Evolutionary conservation across 192 early-diverging fungal genomes (phyloP), one percentile per base, ranked within the genome.

Genomic region (Coemansia sp.): DNA sequence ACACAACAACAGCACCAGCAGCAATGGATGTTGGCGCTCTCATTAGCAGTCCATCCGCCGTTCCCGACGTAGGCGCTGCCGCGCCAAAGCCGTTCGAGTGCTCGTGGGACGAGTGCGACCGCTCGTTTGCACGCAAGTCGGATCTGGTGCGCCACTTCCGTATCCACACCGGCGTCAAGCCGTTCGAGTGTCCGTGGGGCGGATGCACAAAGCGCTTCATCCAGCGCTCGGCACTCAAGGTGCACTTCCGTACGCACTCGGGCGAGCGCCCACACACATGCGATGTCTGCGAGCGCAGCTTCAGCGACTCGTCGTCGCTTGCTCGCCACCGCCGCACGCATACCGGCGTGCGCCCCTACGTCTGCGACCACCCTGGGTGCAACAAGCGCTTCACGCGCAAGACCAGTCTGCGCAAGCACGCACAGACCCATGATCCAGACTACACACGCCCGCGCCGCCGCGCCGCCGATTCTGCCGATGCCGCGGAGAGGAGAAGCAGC

Each of bases 191-290:
- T 64, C 59, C 37, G 30, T 85, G 85, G 59, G 71, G 68, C 37
- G 82, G 83, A 46, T 94, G 92, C 69, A 86, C 84, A 51, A 94
- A 94, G 82, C 83, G 88, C 48, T 94, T 94, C 56, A 91, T 94
- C 70, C 92, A 94, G 85, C 79, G 88, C 40, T 92, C 90, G 8
- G 92, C 92, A 51, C 72, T 94, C 61, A 91, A 87, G 9, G 91
- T 94, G 26, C 92, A 94, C 72, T 72, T 84, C 52, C 86, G 92
- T 67, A 91, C 88, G 1, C 91, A 92, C 74, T 85, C 91, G 13
- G 91, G 91, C 31, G 89, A 91, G 70, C 79, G 87, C 39, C 91
- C 91, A 42, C 89, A 90, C 59, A 61, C 77, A 46, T 92, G 90
- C 71, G 82, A 87, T 70, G 75, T 82, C 37, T 94, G 92, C 75